Conservation (phyloP, 2,329 filamentous ascomycete genomes). For the Uncinocarpus reesii region DNA sequence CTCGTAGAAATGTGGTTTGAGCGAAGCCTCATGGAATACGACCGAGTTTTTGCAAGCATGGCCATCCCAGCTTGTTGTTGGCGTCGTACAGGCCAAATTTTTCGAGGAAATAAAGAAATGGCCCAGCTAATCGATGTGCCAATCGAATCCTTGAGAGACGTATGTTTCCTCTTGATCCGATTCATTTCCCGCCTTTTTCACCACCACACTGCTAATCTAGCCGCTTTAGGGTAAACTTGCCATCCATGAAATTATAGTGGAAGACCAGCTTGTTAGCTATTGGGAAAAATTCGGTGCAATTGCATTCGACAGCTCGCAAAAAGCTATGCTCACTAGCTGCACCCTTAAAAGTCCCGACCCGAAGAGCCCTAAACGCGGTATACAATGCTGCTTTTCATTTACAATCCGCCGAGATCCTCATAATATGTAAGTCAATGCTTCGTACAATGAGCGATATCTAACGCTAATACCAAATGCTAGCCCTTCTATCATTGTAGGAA, state of each 20-base stretch:
- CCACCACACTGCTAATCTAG: neutral
- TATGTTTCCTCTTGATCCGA: conserved; percentile 41
- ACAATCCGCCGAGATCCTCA: conserved; percentile 90
- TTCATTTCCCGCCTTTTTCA: neutral
- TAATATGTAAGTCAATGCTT: conserved; percentile 66
- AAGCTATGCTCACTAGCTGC: conserved; percentile 90
- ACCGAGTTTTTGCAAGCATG: conserved; percentile 97
- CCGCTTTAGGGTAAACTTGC: conserved; percentile 73
- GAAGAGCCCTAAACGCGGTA: conserved; percentile 57
- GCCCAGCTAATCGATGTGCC: conserved; percentile 89
- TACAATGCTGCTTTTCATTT: conserved; percentile 95
- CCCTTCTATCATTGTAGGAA: conserved; percentile 88
- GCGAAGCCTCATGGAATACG: conserved; percentile 90
- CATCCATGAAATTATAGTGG: conserved; percentile 88
- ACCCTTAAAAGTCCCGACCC: conserved; percentile 72
- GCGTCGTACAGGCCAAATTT: conserved; percentile 93
- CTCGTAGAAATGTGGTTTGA: conserved; percentile 99
- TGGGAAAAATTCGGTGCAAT: conserved; percentile 99
- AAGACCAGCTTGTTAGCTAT: conserved; percentile 89
- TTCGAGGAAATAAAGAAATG: conserved; percentile 97
- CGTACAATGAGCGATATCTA: neutral
- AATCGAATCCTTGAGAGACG: conserved; percentile 81
- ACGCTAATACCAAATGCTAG: conserved; percentile 42
- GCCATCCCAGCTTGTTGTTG: conserved; percentile 96
- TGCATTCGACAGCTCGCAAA: conserved; percentile 86